A percentile compares a stretch with the other conserved stretches of the same genome.
Conservation (phyloP, 2,329 filamentous ascomycete genomes). For the Alternaria arbusti region DNA sequence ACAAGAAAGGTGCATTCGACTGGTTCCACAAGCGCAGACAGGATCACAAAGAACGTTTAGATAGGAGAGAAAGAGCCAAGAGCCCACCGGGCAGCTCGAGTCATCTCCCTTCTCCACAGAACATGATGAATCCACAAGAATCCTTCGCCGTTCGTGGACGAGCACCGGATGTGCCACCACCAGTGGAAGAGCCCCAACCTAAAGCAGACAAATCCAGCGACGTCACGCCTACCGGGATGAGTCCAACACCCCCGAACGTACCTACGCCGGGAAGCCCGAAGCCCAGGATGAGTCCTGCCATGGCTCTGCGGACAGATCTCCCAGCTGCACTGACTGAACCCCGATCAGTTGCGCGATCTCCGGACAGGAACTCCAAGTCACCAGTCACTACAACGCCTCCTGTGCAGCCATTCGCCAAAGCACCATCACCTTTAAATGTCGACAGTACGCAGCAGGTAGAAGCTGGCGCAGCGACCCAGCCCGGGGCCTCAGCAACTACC, state of each 20-base stretch:
- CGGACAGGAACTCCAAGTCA: slow-evolving; percentile 9
- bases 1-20: slow-evolving; percentile 67
- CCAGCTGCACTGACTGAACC: slow-evolving; percentile 20
- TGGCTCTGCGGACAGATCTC: slow-evolving; percentile 9
- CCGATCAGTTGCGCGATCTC: slow-evolving; percentile 15
- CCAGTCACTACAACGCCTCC: background rate
- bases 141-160: slow-evolving; percentile 25
- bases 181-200: slow-evolving; percentile 7
- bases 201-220: slow-evolving; percentile 25
- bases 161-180: slow-evolving; percentile 35
- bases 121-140: slow-evolving; percentile 28
- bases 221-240: slow-evolving; percentile 27
- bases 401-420: background rate
- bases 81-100: slow-evolving; percentile 53
- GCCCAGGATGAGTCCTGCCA: background rate
- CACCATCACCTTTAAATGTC: background rate
- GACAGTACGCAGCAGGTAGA: background rate
- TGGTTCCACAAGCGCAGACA: slow-evolving; percentile 71
- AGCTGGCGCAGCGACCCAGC: background rate
- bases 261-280: background rate
- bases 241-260: slow-evolving; percentile 3
- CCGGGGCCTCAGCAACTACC: background rate
- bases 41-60: slow-evolving; percentile 62
- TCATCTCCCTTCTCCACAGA: slow-evolving; percentile 27
- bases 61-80: slow-evolving; percentile 60